phyloP scores from a whole-genome alignment of 805 yeast species.

The Myxozyma neotropica region DNA sequence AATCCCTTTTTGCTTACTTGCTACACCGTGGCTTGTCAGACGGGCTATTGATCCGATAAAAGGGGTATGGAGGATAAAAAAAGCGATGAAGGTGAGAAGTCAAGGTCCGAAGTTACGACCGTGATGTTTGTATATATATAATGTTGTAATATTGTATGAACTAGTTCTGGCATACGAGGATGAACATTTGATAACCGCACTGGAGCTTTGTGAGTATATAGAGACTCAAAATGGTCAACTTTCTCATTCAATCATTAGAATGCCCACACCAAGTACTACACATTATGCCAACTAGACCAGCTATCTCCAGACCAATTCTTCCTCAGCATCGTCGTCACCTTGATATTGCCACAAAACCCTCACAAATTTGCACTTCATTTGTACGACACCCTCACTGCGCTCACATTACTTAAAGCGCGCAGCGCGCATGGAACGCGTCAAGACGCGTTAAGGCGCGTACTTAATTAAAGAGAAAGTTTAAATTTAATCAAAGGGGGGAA shows the following conservation, averaged over 20 bases:
- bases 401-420: neutral
- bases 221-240: too few relatives aligned
- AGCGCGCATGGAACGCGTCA: constrained; percentile 1
- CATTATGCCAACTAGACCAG: too few relatives aligned
- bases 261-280: too few relatives aligned
- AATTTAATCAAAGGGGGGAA: constrained; percentile 9
- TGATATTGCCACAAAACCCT: neutral
- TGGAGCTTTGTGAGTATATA: too few relatives aligned
- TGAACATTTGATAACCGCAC: too few relatives aligned
- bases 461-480: neutral
- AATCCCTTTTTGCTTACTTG: constrained; percentile 51
- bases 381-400: too few relatives aligned
- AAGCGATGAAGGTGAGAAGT: neutral
- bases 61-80: neutral
- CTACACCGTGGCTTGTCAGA: constrained; percentile 62
- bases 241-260: too few relatives aligned
- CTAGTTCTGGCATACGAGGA: too few relatives aligned
- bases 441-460: constrained; percentile 7
- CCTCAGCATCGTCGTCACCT: too few relatives aligned
- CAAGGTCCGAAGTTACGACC: constrained; percentile 3
- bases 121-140: neutral
- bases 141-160: neutral
- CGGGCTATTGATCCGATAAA: constrained; percentile 44
- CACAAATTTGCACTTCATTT: too few relatives aligned
- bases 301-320: too few relatives aligned